Evolutionary conservation across 345 rosid species (phyloP).

Genomic region (Gynandropsis gynandra): DNA sequence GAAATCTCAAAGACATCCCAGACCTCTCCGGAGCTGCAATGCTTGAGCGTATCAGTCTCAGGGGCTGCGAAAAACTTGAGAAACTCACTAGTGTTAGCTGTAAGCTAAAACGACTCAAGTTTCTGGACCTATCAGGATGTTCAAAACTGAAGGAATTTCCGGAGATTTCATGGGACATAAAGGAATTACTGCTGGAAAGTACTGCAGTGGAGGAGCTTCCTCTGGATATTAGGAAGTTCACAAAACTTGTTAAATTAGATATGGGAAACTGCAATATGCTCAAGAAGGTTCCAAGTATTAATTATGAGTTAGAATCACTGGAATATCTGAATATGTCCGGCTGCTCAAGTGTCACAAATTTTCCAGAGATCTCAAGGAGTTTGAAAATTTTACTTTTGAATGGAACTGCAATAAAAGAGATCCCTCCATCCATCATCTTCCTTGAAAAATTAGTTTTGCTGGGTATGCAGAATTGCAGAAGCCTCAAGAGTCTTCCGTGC

Average conservation of each 20-base stretch:
- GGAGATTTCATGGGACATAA: background rate
- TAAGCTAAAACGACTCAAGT: slow-evolving; percentile 2
- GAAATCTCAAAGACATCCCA: slow-evolving; percentile 13
- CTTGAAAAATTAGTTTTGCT: slow-evolving; percentile 16
- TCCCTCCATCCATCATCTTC: slow-evolving; percentile 24
- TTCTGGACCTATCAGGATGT: slow-evolving; percentile 27
- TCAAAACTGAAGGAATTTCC: slow-evolving; percentile 21
- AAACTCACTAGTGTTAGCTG: too few species aligned
- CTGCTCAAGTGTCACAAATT: slow-evolving; percentile 24
- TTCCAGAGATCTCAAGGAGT: slow-evolving; percentile 22
- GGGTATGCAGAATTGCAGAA: slow-evolving; percentile 22
- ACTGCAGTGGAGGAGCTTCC: slow-evolving; percentile 15
- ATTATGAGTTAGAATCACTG: slow-evolving; percentile 7
- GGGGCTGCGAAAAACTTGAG: too few species aligned
- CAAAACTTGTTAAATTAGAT: slow-evolving; percentile 21
- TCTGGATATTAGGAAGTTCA: slow-evolving; percentile 11
- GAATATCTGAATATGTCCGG: slow-evolving; percentile 26
- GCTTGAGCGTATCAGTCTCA: slow-evolving; percentile 5
- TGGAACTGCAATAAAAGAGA: slow-evolving; percentile 25
- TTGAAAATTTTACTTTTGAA: slow-evolving; percentile 22
- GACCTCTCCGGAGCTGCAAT: slow-evolving; percentile 26
- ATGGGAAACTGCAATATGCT: slow-evolving; percentile 26
- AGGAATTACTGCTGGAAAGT: background rate
- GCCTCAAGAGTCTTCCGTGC: slow-evolving; percentile 21
- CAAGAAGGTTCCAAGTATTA: slow-evolving; percentile 15